phyloP scores from a whole-genome alignment of 1,284 basidiomycete genomes.

The Ceratobasidium sp. region DNA sequence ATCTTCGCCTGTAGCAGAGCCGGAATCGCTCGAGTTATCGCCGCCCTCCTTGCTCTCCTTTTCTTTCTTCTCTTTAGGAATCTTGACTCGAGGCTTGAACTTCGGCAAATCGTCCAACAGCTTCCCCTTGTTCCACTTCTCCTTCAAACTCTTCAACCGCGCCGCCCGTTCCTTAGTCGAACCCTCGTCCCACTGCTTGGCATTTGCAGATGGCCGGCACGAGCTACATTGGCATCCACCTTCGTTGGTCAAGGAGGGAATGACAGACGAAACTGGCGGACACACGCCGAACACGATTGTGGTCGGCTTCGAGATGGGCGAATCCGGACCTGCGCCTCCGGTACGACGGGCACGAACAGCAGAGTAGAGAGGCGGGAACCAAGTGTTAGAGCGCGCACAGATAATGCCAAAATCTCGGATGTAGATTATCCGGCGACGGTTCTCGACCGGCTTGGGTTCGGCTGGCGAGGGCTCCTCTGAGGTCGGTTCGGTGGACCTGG shows the following conservation, averaged over 20 bases:
- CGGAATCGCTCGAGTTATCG: neutral
- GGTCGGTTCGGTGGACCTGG: neutral
- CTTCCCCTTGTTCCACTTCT: constrained; percentile 15
- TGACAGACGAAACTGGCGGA: neutral
- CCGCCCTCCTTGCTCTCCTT: neutral
- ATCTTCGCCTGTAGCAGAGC: too few relatives aligned
- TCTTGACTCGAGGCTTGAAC: neutral
- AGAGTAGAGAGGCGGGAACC: constrained; percentile 83
- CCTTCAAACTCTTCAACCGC: constrained; percentile 8
- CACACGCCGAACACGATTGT: constrained; percentile 86
- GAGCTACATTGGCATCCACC: neutral
- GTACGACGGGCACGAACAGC: constrained; percentile 80
- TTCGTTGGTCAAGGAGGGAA: neutral
- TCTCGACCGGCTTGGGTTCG: too few relatives aligned
- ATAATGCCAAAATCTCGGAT: constrained; percentile 84
- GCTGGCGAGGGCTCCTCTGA: too few relatives aligned
- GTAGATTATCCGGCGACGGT: constrained; percentile 80
- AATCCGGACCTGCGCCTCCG: constrained; percentile 55
- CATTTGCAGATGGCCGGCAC: neutral
- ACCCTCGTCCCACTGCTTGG: constrained; percentile 12
- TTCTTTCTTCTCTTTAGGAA: neutral
- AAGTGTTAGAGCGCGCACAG: constrained; percentile 74
- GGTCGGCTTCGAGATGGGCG: constrained; percentile 73
- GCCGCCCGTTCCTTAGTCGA: constrained; percentile 7
- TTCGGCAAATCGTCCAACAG: neutral